phyloP scores from a whole-genome alignment of 805 yeast species.

The Wickerhamiella australiensis region DNA sequence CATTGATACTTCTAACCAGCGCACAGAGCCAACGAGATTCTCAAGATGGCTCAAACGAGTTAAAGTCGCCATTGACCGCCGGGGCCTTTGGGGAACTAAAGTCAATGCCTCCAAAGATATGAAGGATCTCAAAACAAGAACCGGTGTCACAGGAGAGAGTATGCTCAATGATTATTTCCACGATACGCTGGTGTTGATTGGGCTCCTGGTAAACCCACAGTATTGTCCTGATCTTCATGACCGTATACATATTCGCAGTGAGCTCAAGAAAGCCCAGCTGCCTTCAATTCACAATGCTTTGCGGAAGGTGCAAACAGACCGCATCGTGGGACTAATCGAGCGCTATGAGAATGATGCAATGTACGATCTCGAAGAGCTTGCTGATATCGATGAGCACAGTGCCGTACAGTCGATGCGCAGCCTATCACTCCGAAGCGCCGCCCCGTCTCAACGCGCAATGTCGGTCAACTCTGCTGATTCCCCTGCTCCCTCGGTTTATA shows the following conservation, averaged over 20 bases:
- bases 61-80: slow-evolving; percentile 60
- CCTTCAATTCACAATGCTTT: slow-evolving; percentile 40
- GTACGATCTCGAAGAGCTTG: slow-evolving; percentile 36
- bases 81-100: slow-evolving; percentile 79
- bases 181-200: slow-evolving; percentile 57
- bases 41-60: slow-evolving; percentile 63
- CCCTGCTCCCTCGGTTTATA: background rate
- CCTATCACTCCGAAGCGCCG: background rate
- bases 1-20: slow-evolving; percentile 18
- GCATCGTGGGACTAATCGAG: slow-evolving; percentile 52
- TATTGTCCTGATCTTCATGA: slow-evolving; percentile 25
- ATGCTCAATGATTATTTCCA: slow-evolving; percentile 59
- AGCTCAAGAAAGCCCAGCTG: slow-evolving; percentile 46
- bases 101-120: slow-evolving; percentile 71
- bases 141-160: slow-evolving; percentile 42
- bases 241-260: slow-evolving; percentile 49
- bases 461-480: background rate
- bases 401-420: background rate
- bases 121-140: slow-evolving; percentile 29
- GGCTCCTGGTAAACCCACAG: slow-evolving; percentile 38
- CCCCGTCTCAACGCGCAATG: background rate
- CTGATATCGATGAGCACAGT: background rate
- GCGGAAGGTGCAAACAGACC: slow-evolving; percentile 43
- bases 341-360: slow-evolving; percentile 41
- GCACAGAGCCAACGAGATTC: slow-evolving; percentile 39